phyloP scores from a whole-genome alignment of 2,329 filamentous ascomycete genomes.

The Sporothrix schenckii region DNA sequence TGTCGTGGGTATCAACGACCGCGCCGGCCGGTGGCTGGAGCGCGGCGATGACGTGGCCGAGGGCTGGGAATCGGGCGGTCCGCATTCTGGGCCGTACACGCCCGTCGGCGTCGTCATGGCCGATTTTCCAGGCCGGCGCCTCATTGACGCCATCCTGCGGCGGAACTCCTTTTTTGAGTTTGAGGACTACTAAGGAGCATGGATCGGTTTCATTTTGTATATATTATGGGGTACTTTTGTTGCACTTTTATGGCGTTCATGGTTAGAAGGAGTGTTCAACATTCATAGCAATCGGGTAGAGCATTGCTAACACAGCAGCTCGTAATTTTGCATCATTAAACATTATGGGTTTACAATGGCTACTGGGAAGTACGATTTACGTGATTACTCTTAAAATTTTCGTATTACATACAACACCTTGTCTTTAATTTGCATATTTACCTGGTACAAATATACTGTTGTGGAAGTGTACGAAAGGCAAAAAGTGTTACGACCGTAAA shows the following conservation, averaged over 20 bases:
- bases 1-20: slow-evolving; percentile 54
- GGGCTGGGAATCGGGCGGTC: background rate
- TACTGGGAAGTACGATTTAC: background rate
- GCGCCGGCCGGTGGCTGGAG: slow-evolving; percentile 50
- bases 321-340: slow-evolving; percentile 14
- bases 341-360: background rate
- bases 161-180: slow-evolving; percentile 43
- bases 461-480: too few relatives aligned
- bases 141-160: slow-evolving; percentile 49
- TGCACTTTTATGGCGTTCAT: background rate
- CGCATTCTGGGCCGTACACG: background rate
- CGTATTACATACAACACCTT: too few relatives aligned
- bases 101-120: slow-evolving; percentile 53
- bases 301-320: slow-evolving; percentile 1
- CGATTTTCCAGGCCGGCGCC: slow-evolving; percentile 52
- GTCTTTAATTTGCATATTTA: too few relatives aligned
- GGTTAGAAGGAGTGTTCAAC: background rate
- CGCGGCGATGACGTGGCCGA: slow-evolving; percentile 21
- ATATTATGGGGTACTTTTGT: background rate
- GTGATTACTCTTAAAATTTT: background rate
- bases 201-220: background rate
- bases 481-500: too few relatives aligned
- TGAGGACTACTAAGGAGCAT: background rate
- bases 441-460: too few relatives aligned
- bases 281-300: background rate